Conservation (phyloP, 257 asterid genomes). For the Schizonepeta tenuifolia region DNA sequence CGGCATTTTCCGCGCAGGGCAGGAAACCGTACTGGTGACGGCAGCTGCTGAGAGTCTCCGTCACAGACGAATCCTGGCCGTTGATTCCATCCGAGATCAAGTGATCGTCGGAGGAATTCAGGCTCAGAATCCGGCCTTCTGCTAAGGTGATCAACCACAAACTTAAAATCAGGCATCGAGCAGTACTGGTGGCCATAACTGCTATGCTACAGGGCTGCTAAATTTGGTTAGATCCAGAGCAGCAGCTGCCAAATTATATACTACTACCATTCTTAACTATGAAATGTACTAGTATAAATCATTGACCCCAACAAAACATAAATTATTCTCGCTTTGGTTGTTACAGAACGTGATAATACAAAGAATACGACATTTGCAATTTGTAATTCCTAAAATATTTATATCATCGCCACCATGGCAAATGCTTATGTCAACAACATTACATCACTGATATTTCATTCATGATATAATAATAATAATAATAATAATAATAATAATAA, state of each 20-base stretch:
- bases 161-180: constrained; percentile 12
- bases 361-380: neutral
- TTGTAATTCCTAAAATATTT: neutral
- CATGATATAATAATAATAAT: no score
- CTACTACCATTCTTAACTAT: neutral
- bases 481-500: no score
- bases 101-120: constrained; percentile 34
- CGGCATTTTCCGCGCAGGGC: constrained; percentile 60
- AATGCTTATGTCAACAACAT: neutral
- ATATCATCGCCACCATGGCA: neutral
- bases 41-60: constrained; percentile 34
- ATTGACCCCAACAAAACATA: neutral
- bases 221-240: neutral
- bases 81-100: constrained; percentile 47
- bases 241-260: neutral
- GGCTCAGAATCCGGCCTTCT: constrained; percentile 43
- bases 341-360: neutral
- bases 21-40: constrained; percentile 61
- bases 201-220: constrained; percentile 5
- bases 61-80: neutral
- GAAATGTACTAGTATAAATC: neutral
- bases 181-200: constrained; percentile 35
- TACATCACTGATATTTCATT: neutral
- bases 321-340: neutral
- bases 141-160: constrained; percentile 24